Base-by-base conservation (phyloP, 2,329 filamentous ascomycete genomes). In the Mariannaea elegans region DNA sequence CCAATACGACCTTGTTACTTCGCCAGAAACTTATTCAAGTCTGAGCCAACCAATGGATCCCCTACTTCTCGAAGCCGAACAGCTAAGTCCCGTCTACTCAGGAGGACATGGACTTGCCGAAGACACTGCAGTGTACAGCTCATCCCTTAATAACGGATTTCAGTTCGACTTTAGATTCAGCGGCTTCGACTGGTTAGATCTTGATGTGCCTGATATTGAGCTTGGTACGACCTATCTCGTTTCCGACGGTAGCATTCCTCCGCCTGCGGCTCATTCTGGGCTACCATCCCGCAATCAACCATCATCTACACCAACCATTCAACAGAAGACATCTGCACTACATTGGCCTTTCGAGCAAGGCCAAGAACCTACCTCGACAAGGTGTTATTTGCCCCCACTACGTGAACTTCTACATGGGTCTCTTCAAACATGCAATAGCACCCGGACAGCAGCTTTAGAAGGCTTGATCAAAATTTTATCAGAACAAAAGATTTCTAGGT, bases 381-480 rank as follows among this genome's bases (percentile, higher is more conserved):
- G 54, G n/a, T 67, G 57, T 36, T 45, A 58, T 7, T 38, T 69
- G 5, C 65, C 67, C 12, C 65, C 66, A 1, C 53, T 72, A 5
- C 62, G 61, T 2, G 66, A 70, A 7, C 62, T 72, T 1, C 56
- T 72, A 5, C 47, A 52, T 29, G 57, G 19, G 12, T 29, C 48
- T 2, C 18, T 52, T 3, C 53, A 53, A 24, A 36, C 38, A 7
- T 47, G 27, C 3, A 27, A 53, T n/a, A 21, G 42, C 6, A 27
- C 48, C 2, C 42, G 51, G 23, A 34, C 42, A 16, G 36, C 41
- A 4, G 42, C 62, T 10, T 19, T 71, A 8, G 57, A 66, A 23
- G 61, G 59, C n/a, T 58, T 72, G 0, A 48, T 69, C 1, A 41
- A 64, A 6, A 61, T 72, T 16, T 49, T 73, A n/a, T 71, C 68